Evolutionary conservation across 2,329 filamentous ascomycete genomes (phyloP), one percentile per base, ranked within the genome.

Genomic region (Plectosphaerella plurivora): DNA sequence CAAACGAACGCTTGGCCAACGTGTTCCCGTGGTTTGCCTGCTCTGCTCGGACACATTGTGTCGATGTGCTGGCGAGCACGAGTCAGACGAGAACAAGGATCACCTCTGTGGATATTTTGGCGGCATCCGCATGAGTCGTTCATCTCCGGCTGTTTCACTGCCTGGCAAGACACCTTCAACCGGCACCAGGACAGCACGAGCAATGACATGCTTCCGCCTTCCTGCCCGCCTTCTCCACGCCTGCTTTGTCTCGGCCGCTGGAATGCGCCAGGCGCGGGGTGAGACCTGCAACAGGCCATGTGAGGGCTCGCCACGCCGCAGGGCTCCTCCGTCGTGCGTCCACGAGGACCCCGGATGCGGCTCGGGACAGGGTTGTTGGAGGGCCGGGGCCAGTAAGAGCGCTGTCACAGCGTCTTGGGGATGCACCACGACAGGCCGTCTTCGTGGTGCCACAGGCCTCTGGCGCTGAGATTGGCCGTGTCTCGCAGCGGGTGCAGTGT

Each of bases 91-190:
- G 41, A 44, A 16, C 41, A 20, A 18, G 41, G 41, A 12, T 18
- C n/a, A 12, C n/a, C n/a, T 12, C 18, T 18, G 41, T 18, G 41
- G 41, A 18, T 20, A 44, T 20, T 20, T 12, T 18, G 41, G n/a
- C 37, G 18, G 20, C 33, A 22, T 49, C 36, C 47, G 47, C 47
- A 49, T 49, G 35, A 41, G 47, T 39, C 47, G 47, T 39, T 49
- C 47, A 49, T 49, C 47, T 49, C 47, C 47, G 47, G 47, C 12
- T 24, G 47, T 49, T 35, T 49, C 37, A 44, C 4, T 33, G 28
- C 28, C 28, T 33, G 28, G 28, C 28, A 12, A 33, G 28, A 33
- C 28, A 28, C 25, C 25, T 33, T 12, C 28, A 33, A 12, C 28
- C 28, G 7, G 28, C 28, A 22, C 22, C 22, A 5, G 28, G 28